Conservation (phyloP, 2,329 filamentous ascomycete species). For the Aspergillus pseudonomiae region DNA sequence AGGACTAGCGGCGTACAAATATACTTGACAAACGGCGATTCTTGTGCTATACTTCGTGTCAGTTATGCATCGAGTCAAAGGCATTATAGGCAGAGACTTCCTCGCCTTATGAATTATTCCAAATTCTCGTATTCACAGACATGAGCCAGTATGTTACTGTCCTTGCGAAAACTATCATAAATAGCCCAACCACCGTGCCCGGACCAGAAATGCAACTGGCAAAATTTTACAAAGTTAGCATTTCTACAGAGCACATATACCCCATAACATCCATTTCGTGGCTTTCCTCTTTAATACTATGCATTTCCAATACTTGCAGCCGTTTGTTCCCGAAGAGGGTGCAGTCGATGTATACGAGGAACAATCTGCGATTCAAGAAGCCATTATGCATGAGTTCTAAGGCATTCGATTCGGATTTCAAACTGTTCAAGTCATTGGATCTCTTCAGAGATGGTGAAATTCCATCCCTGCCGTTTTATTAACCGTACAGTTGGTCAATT, state of each 20-base stretch:
- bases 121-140: neutral
- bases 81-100: neutral
- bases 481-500: no score
- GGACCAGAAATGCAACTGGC: neutral
- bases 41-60: neutral
- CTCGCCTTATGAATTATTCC: neutral
- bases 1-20: conserved; percentile 17
- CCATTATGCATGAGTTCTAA: neutral
- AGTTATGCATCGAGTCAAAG: neutral
- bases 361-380: no score
- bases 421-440: neutral
- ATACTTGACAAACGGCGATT: neutral
- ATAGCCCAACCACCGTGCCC: neutral
- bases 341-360: no score
- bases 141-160: neutral
- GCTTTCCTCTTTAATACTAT: neutral
- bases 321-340: neutral
- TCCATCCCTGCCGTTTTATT: neutral
- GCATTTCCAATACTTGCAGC: neutral
- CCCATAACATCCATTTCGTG: neutral
- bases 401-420: neutral
- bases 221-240: neutral
- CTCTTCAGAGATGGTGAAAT: neutral
- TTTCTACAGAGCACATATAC: neutral
- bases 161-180: neutral